Conservation (phyloP, 1,284 basidiomycete species). For the Ustilago hordei region DNA sequence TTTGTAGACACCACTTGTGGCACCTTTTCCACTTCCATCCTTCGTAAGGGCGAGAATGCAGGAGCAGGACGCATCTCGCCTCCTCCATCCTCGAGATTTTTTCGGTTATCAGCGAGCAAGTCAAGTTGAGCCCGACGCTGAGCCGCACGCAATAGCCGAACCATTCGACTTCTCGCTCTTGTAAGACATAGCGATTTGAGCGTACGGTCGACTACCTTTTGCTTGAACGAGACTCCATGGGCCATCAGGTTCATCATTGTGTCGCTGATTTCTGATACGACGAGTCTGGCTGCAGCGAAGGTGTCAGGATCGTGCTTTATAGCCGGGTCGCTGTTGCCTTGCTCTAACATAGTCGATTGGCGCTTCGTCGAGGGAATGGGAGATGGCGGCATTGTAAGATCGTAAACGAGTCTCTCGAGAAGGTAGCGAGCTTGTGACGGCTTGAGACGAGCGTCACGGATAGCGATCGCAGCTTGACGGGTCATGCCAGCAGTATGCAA, state of each 20-base stretch:
- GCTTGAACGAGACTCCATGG: slow-evolving; percentile 34
- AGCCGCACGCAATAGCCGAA: slow-evolving; percentile 28
- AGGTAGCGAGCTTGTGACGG: slow-evolving; percentile 48
- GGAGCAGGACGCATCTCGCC: slow-evolving; percentile 21
- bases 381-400: slow-evolving; percentile 14
- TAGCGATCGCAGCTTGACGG: slow-evolving; percentile 27
- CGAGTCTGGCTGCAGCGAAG: slow-evolving; percentile 23
- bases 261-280: slow-evolving; percentile 23
- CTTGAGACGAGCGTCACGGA: slow-evolving; percentile 38
- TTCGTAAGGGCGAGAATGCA: slow-evolving; percentile 23
- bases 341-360: too few species aligned
- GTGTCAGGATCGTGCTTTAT: slow-evolving; percentile 3
- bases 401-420: slow-evolving; percentile 35
- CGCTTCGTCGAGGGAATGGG: background rate
- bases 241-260: slow-evolving; percentile 36
- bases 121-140: slow-evolving; percentile 30
- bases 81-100: background rate
- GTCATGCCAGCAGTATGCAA: slow-evolving; percentile 24
- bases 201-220: slow-evolving; percentile 15
- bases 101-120: background rate
- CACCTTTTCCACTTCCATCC: background rate
- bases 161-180: slow-evolving; percentile 16
- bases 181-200: slow-evolving; percentile 35
- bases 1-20: slow-evolving; percentile 36
- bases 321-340: too few species aligned